Evolutionary conservation across 257 asterid species (phyloP).

Genomic region (Scutellaria barbata): DNA sequence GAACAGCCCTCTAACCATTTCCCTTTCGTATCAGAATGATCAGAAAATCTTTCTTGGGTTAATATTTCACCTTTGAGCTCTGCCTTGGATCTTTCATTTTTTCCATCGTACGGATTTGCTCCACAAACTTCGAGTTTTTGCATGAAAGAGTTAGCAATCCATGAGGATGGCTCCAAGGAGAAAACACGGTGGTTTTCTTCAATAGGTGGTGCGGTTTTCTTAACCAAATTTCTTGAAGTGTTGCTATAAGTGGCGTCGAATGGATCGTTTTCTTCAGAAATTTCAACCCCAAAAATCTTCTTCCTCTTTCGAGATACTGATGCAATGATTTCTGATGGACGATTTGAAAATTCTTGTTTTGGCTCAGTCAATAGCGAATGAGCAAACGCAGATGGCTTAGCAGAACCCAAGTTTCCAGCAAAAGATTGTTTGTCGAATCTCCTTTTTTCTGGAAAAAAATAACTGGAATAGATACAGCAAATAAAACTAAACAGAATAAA

Average conservation of each 20-base stretch:
- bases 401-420: slow-evolving; percentile 32
- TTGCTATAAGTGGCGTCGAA: slow-evolving; percentile 21
- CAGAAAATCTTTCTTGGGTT: slow-evolving; percentile 17
- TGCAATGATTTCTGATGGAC: slow-evolving; percentile 34
- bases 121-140: slow-evolving; percentile 33
- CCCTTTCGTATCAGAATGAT: slow-evolving; percentile 19
- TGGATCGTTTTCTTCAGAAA: slow-evolving; percentile 54
- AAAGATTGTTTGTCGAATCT: slow-evolving; percentile 39
- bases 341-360: slow-evolving; percentile 34
- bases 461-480: slow-evolving; percentile 22
- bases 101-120: slow-evolving; percentile 29
- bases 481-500: slow-evolving; percentile 24
- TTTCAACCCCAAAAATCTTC: slow-evolving; percentile 71
- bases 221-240: slow-evolving; percentile 21
- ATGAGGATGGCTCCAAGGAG: slow-evolving; percentile 30
- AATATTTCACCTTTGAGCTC: slow-evolving; percentile 32
- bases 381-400: slow-evolving; percentile 34
- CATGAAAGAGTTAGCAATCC: slow-evolving; percentile 41
- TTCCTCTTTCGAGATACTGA: slow-evolving; percentile 48
- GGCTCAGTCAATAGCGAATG: slow-evolving; percentile 38
- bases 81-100: slow-evolving; percentile 31
- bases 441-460: slow-evolving; percentile 42
- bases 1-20: slow-evolving; percentile 38
- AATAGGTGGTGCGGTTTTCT: neutral
- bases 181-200: slow-evolving; percentile 20